Percentiles rank a stretch among this genome's conserved stretches.
These are phyloP conservation scores for Lipomyces mesembrius DNA, from an alignment of 805 yeast species.

Conservation along the genomic window DNA sequence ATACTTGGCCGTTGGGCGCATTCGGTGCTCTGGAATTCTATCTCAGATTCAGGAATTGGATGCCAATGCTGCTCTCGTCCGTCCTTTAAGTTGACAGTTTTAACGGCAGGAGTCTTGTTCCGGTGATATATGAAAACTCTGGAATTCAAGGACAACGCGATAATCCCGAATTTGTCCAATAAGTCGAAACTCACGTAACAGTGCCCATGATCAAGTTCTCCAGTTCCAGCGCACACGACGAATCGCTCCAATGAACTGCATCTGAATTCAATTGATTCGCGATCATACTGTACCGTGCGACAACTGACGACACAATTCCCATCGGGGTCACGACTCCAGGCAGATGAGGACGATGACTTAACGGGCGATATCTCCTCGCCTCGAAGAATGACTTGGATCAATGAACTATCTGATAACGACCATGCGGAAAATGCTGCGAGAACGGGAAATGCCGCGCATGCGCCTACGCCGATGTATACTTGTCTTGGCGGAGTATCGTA, in stretches of 20 bases:
- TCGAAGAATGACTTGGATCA: conserved; percentile 29
- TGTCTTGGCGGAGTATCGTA: not conserved
- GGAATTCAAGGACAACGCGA: conserved; percentile 27
- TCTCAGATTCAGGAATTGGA: conserved; percentile 16
- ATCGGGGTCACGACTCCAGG: not conserved
- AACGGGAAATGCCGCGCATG: conserved; percentile 10
- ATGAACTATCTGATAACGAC: conserved; percentile 19
- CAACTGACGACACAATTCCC: not conserved
- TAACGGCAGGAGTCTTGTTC: not conserved
- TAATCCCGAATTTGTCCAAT: conserved; percentile 15
- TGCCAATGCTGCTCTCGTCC: conserved; percentile 22
- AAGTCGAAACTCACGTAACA: conserved; percentile 23
- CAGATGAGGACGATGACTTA: not conserved
- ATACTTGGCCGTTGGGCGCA: conserved; percentile 1
- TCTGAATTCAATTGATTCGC: conserved; percentile 27
- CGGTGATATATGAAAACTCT: conserved; percentile 18
- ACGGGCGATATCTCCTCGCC: conserved; percentile 10
- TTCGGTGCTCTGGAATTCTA: not conserved
- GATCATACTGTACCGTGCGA: conserved; percentile 8
- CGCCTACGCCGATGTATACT: conserved; percentile 4
- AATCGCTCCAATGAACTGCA: conserved; percentile 10
- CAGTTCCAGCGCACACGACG: conserved; percentile 28
- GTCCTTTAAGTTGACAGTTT: not conserved
- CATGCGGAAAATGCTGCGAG: conserved; percentile 23
- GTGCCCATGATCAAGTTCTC: conserved; percentile 23